Conservation (phyloP, 148 eudicot species). For the Salicornia ramosissima region DNA sequence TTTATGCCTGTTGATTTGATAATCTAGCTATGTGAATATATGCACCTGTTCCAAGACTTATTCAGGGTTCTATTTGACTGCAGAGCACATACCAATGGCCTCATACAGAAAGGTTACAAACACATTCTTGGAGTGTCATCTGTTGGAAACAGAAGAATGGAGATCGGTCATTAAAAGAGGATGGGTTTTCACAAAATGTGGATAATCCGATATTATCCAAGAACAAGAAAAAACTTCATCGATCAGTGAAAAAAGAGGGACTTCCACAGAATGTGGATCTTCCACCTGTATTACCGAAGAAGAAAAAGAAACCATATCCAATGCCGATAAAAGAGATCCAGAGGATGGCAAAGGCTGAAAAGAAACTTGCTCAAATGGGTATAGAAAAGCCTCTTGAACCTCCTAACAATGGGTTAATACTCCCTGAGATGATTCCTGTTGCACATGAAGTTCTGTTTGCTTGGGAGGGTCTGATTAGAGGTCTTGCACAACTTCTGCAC, state of each 20-base stretch:
- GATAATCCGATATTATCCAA: constrained; percentile 74
- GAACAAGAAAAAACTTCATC: constrained; percentile 47
- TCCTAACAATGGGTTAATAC: constrained; percentile 78
- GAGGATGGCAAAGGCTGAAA: constrained; percentile 60
- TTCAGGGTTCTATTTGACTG: constrained; percentile 21
- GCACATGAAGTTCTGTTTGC: constrained; percentile 80
- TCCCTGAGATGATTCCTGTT: constrained; percentile 70
- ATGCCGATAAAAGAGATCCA: constrained; percentile 67
- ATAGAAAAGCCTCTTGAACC: constrained; percentile 86
- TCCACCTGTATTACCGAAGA: constrained; percentile 66
- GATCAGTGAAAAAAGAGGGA: constrained; percentile 32
- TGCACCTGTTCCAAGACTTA: neutral
- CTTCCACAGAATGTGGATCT: constrained; percentile 80
- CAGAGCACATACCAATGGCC: constrained; percentile 28
- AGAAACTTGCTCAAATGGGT: constrained; percentile 75
- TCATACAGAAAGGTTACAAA: constrained; percentile 24
- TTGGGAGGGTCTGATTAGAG: constrained; percentile 77
- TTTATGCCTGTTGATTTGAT: neutral
- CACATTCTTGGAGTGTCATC: constrained; percentile 25
- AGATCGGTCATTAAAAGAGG: constrained; percentile 31
- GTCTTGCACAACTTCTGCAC: constrained; percentile 85
- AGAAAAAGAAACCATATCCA: constrained; percentile 92
- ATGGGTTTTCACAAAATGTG: constrained; percentile 51
- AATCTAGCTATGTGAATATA: neutral
- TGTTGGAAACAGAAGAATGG: constrained; percentile 35